Evolutionary conservation across 2,329 filamentous ascomycete genomes (phyloP), one percentile per base, ranked within the genome.

Genomic region (Massarina eburnea): DNA sequence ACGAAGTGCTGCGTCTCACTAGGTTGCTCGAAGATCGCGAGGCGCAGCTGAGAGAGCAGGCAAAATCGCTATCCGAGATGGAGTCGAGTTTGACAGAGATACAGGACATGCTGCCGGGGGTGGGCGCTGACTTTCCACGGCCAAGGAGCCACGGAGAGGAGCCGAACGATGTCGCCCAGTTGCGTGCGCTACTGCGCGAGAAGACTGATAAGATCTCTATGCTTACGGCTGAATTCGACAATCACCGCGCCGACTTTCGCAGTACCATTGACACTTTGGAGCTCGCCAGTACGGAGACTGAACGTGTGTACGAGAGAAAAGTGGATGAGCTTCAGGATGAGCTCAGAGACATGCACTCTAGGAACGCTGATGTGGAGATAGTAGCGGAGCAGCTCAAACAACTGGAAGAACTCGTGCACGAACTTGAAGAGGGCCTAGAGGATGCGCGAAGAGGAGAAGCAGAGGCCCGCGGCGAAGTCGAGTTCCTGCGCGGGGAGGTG

Each of bases 241-340:
- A 87, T 8, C 92, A 99, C 67, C 82, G 94, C 47, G 92, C 94
- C 15, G 94, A 99, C 70, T 99, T 99, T 72, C 80, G 94, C 56
- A 96, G 89, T 69, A 99, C 94, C 15, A 94, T 99, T 51, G 94
- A 99, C 72, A 96, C 92, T 0, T 78, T 99, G 40, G 94, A 99
- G 70, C 82, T 97, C 75, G 95, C 94, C 2, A 95, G 91, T 64
- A 88, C 91, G 0, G 94, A 99, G 73, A 99, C 94, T 0, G 88
- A 96, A 71, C 82, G 92, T 20, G 92, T 99, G 12, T 99, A 99
- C 66, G 94, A 99, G 68, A 88, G 90, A 70, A 88, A 89, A 72
- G 89, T 97, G 50, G 87, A 91, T 60, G 89, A 91, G 61, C 73
- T 99, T 32, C 81, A 94, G 72, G 81, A 85, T 48, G 91, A 97